Base-by-base conservation (phyloP, 2,329 filamentous ascomycete genomes). In the Aspergillus carbonarius region DNA sequence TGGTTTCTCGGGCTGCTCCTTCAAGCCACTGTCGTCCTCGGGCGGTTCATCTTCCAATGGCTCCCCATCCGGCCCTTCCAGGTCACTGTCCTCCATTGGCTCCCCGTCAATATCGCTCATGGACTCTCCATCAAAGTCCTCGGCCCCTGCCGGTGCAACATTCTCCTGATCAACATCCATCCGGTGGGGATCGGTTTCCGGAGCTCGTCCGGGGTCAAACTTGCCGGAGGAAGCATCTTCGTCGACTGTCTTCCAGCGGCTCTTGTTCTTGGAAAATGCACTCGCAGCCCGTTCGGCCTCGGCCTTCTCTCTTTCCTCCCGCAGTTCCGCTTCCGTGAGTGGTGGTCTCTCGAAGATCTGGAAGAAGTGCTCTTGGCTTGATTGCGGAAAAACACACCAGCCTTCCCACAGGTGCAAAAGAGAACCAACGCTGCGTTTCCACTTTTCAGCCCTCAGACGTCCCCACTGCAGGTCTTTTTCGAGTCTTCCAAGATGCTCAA, bases 401-500 rank as follows among this genome's bases (percentile, higher is more conserved):
- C 79, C 79, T 72, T 86, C 83, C 84, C 91, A 95, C 35, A 92
- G 77, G 48, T 83, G 82, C 8, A 95, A 77, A 1, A 95, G 81
- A 5, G 86, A 81, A 2, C 83, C 82, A 39, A 95, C 81, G 67
- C 89, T 92, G 51, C 90, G 84, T 73, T 90, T 90, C 89, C 91
- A 95, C 74, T 93, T 93, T 62, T 95, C 91, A 3, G 88, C 88
- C 18, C 90, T 88, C 61, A 96, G 78, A 1, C 90, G 85, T 9
- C 93, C 93, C 92, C 92, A 96, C 46, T 82, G 82, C 20, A 90
- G 77, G 55, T 85, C 86, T 66, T 88, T 87, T 7, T 92, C 86
- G 60, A 96, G 83, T 56, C 84, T 78, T 1, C 92, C 92, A 3
- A 97, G 82, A 46, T 84, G 82, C 68, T 90, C 89, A 68, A 96